Evolutionary conservation across 768 basidiomycete genomes (phyloP).

Genomic region (Lyophyllum decastes): DNA sequence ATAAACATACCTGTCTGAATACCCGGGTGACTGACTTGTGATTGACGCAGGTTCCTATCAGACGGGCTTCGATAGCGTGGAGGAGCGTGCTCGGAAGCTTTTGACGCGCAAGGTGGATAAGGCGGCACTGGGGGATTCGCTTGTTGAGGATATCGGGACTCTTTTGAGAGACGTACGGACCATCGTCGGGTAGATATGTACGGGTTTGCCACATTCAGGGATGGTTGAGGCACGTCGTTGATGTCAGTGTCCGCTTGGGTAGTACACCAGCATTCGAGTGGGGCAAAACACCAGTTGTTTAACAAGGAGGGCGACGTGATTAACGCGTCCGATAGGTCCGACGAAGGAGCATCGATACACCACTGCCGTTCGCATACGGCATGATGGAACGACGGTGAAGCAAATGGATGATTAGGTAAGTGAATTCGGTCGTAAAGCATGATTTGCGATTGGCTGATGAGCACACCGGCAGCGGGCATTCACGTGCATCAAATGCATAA

Average conservation of each 20-base stretch:
- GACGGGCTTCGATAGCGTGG: slow-evolving; percentile 1
- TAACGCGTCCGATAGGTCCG: no score
- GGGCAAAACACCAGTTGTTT: not conserved
- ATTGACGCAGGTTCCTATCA: slow-evolving; percentile 4
- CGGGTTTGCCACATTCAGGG: not conserved
- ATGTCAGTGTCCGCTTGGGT: no score
- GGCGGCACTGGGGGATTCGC: slow-evolving; percentile 15
- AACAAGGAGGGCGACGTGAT: no score
- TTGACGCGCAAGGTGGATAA: slow-evolving; percentile 23
- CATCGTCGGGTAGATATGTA: slow-evolving; percentile 15
- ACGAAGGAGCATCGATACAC: not conserved
- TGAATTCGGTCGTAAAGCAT: slow-evolving; percentile 20
- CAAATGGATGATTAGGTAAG: slow-evolving; percentile 9
- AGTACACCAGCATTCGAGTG: not conserved
- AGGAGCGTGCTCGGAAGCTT: slow-evolving; percentile 10
- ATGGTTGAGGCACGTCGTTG: not conserved
- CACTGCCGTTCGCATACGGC: slow-evolving; percentile 15
- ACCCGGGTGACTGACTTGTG: not conserved
- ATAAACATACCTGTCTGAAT: not conserved
- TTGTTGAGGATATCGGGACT: slow-evolving; percentile 19
- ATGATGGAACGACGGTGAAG: slow-evolving; percentile 6
- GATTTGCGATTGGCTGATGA: slow-evolving; percentile 33
- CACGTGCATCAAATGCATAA: slow-evolving; percentile 43
- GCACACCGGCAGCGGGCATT: slow-evolving; percentile 23
- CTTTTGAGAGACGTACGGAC: slow-evolving; percentile 14